These are phyloP conservation scores for Penicillium sp. DNA, from an alignment of 2,329 filamentous ascomycete species.

Conservation along the genomic window DNA sequence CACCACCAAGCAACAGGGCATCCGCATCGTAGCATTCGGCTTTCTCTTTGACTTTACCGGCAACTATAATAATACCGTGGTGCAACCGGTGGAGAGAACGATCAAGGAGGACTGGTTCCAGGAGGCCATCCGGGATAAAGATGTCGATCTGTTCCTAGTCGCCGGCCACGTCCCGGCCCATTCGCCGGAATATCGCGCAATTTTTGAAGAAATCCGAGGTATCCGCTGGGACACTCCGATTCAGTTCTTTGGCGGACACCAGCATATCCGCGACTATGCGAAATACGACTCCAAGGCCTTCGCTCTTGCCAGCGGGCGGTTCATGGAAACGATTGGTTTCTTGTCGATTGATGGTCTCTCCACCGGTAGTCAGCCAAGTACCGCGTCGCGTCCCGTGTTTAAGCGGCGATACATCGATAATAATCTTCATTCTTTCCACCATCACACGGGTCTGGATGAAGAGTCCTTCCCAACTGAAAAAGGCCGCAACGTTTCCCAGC, in stretches of 20 bases:
- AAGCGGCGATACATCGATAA: constrained; percentile 86
- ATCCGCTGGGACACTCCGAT: constrained; percentile 78
- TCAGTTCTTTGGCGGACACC: constrained; percentile 86
- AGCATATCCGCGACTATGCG: constrained; percentile 79
- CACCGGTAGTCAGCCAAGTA: constrained; percentile 35
- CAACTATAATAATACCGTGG: constrained; percentile 85
- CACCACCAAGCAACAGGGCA: constrained; percentile 80
- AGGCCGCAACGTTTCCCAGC: constrained; percentile 65
- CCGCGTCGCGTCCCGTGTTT: constrained; percentile 53
- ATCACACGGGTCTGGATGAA: constrained; percentile 70
- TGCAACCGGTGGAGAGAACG: constrained; percentile 73
- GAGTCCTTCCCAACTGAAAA: constrained; percentile 70
- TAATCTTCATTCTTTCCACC: constrained; percentile 76
- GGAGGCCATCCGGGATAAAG: constrained; percentile 69
- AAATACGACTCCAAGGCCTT: constrained; percentile 73
- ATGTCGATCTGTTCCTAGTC: constrained; percentile 82
- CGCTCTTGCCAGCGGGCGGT: constrained; percentile 80
- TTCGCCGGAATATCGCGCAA: constrained; percentile 70
- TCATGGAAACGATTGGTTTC: constrained; percentile 94
- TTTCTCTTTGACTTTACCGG: constrained; percentile 92
- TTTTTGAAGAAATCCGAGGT: constrained; percentile 73
- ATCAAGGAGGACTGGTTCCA: constrained; percentile 87
- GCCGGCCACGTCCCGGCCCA: constrained; percentile 79
- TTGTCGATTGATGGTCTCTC: constrained; percentile 71
- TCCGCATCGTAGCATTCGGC: constrained; percentile 81